Evolutionary conservation across 306 rosid genomes (phyloP), one percentile per base, ranked within the genome.

Genomic region (Nissolia schottii): DNA sequence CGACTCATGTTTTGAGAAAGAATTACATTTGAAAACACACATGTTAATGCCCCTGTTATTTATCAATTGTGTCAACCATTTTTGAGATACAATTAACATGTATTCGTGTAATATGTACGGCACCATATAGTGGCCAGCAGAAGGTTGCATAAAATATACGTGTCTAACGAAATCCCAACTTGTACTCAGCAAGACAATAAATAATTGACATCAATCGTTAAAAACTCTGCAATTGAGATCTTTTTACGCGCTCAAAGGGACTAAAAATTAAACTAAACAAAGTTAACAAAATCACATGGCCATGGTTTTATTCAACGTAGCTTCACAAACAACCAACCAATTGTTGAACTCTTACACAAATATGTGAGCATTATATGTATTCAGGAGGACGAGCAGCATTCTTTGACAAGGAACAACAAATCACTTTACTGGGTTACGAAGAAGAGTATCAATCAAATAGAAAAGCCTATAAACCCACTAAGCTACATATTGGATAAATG

Each of bases 351-450:
- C 72, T 74, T 72, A 78, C 83, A 83, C 77, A 75, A n/a, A 77
- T 65, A 53, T 63, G 74, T 53, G 46, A 75, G 83, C 67, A 70
- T 60, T 79, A 59, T 59, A 59, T 59, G 84, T 77, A 81, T 79
- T 67, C 64, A 71, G 73, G 68, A 71, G 73, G 68, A 86, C 79
- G 87, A 74, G 84, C 71, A 75, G 37, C 77, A 70, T 76, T 82
- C 84, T 80, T 79, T 77, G 70, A 84, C 91, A 87, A 81, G 81
- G 79, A 86, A 82, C 46, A 66, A 78, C 73, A 71, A n/a, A 81
- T 73, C 37, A 55, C 41, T 80, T 82, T 71, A 24, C 46, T 68
- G 43, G 64, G 72, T 67, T 66, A 71, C 50, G 69, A 40, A 76
- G 75, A 51, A 76, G 75, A 51, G 80, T 70, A 75, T 75, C 79